Conservation (phyloP, 805 yeast species). For the Helenozyma baotianmanensis region DNA sequence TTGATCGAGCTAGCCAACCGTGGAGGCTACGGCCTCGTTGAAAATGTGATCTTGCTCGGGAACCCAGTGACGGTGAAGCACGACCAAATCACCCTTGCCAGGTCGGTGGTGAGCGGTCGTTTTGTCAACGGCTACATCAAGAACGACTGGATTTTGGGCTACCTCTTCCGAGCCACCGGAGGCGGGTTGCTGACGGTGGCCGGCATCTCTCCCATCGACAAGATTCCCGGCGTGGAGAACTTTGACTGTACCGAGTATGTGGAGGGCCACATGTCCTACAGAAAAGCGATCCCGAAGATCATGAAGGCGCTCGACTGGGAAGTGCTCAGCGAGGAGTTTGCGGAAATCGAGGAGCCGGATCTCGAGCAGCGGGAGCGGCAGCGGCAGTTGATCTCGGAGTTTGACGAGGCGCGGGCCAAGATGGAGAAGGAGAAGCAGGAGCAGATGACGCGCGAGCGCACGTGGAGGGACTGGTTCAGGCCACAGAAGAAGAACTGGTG, state of each 20-base stretch:
- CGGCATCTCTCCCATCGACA: slow-evolving; percentile 75
- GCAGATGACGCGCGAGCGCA: slow-evolving; percentile 27
- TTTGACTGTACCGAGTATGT: slow-evolving; percentile 82
- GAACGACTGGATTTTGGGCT: slow-evolving; percentile 95
- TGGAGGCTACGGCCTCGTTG: slow-evolving; percentile 84
- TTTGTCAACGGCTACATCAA: slow-evolving; percentile 87
- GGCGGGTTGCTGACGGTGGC: slow-evolving; percentile 92
- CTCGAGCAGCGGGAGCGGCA: slow-evolving; percentile 82
- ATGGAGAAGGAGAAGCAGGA: slow-evolving; percentile 43
- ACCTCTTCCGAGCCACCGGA: slow-evolving; percentile 89
- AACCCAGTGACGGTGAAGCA: slow-evolving; percentile 76
- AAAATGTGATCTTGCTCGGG: slow-evolving; percentile 84
- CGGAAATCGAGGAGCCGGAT: slow-evolving; percentile 94
- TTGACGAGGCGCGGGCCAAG: slow-evolving; percentile 76
- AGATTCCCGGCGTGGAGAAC: slow-evolving; percentile 67
- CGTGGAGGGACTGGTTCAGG: slow-evolving; percentile 47
- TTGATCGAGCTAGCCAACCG: slow-evolving; percentile 76
- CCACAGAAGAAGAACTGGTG: slow-evolving; percentile 55
- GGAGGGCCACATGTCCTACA: slow-evolving; percentile 96
- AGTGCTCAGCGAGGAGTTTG: slow-evolving; percentile 83
- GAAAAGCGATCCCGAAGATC: slow-evolving; percentile 86
- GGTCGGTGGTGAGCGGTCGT: slow-evolving; percentile 84
- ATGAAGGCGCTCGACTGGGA: slow-evolving; percentile 69
- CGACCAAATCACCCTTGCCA: slow-evolving; percentile 73
- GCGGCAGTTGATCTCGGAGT: slow-evolving; percentile 74